Conservation (phyloP, 768 basidiomycete species). For the Coprinopsis cinerea region DNA sequence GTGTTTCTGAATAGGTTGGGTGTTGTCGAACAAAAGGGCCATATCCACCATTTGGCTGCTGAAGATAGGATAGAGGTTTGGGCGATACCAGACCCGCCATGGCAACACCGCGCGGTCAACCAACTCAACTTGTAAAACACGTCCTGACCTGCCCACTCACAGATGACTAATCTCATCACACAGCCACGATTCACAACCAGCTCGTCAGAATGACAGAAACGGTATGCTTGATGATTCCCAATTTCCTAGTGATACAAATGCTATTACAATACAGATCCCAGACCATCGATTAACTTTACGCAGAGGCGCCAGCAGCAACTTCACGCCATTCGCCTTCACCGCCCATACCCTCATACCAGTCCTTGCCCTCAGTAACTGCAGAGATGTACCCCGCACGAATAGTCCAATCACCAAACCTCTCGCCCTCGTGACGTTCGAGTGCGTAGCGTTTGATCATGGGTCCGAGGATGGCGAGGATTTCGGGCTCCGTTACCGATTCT, state of each 20-base stretch:
- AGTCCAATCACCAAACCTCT: conserved; percentile 94
- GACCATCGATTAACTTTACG: too few relatives aligned
- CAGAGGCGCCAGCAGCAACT: conserved; percentile 17
- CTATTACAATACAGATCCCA: too few relatives aligned
- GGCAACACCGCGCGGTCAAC: too few relatives aligned
- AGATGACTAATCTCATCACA: too few relatives aligned
- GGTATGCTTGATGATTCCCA: too few relatives aligned
- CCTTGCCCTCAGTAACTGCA: conserved; percentile 73
- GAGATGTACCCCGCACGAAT: conserved; percentile 89
- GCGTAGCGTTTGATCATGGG: conserved; percentile 97
- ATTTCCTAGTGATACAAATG: too few relatives aligned
- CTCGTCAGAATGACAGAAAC: too few relatives aligned
- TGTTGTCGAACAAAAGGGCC: conserved; percentile 54
- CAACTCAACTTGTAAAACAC: too few relatives aligned
- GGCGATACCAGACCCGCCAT: conserved; percentile 64
- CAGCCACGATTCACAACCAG: too few relatives aligned
- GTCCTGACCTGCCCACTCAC: too few relatives aligned
- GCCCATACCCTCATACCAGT: conserved; percentile 84
- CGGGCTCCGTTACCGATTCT: conserved; percentile 87
- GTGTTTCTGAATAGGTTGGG: conserved; percentile 55
- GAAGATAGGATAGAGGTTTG: conserved; percentile 58
- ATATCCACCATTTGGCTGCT: conserved; percentile 52
- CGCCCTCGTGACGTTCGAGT: conserved; percentile 77
- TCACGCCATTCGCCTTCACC: conserved; percentile 61
- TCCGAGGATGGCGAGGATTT: conserved; percentile 80